A percentile compares a stretch with the other conserved stretches of the same genome.
Evolutionary conservation across 306 rosid species (phyloP).

Genomic region (Pueraria montana): DNA sequence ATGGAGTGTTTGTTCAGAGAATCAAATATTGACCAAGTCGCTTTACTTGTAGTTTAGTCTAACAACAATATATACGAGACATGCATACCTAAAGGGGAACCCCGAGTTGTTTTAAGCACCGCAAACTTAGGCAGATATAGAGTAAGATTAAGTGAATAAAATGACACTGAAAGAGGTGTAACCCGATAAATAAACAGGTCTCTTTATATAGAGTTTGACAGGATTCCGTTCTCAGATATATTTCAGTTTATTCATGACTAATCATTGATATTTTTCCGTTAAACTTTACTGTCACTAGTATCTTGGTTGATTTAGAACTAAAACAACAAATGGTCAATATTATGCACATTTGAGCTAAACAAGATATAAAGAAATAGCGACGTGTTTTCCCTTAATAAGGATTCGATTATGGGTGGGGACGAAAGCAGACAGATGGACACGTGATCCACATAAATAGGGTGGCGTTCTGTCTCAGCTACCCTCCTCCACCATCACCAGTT

Average conservation of each 20-base stretch:
- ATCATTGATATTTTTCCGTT: constrained; percentile 42
- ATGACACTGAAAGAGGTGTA: not conserved
- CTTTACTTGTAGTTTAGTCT: constrained; percentile 13
- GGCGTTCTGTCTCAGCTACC: constrained; percentile 49
- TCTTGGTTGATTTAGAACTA: constrained; percentile 30
- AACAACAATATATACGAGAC: constrained; percentile 11
- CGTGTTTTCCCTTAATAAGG: not conserved
- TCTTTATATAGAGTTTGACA: not conserved
- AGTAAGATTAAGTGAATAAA: not conserved
- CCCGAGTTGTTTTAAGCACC: not conserved
- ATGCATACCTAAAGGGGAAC: not conserved
- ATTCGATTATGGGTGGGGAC: constrained; percentile 31
- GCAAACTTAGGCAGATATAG: constrained; percentile 17
- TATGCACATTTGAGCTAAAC: constrained; percentile 36
- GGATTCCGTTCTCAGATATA: constrained; percentile 20
- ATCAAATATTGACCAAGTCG: not conserved
- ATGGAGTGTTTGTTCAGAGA: not conserved
- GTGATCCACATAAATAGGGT: constrained; percentile 48
- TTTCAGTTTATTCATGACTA: constrained; percentile 30
- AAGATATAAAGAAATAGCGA: not conserved
- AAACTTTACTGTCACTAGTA: constrained; percentile 37
- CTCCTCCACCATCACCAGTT: not conserved
- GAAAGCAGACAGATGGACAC: not conserved
- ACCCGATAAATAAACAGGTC: constrained; percentile 26
- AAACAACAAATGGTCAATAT: not conserved